Evolutionary conservation across 1,284 basidiomycete species (phyloP).

Genomic region (Coniferiporia weirii): DNA sequence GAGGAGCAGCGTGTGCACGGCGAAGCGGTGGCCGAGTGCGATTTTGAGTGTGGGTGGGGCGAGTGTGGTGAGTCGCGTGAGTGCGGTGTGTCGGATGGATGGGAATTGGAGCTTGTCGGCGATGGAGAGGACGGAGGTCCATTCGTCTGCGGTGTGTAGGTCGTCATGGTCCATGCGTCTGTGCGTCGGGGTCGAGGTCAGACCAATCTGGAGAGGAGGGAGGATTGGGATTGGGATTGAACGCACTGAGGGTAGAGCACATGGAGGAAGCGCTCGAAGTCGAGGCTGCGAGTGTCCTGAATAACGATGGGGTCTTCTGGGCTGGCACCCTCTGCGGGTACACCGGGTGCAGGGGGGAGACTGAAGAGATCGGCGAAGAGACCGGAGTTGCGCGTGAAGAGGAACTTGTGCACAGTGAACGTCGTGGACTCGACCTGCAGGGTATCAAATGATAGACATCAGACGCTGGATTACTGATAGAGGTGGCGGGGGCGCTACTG

Average conservation of each 20-base stretch:
- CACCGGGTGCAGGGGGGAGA: slow-evolving; percentile 4
- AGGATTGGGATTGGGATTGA: neutral
- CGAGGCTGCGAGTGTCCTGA: neutral
- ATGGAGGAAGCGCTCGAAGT: slow-evolving; percentile 14
- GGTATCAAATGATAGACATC: neutral
- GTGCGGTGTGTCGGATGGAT: slow-evolving; percentile 19
- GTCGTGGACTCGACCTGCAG: slow-evolving; percentile 17
- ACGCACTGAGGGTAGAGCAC: slow-evolving; percentile 15
- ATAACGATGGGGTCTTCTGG: slow-evolving; percentile 11
- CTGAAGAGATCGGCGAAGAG: slow-evolving; percentile 20
- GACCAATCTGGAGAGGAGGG: no score
- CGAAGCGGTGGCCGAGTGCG: slow-evolving; percentile 18
- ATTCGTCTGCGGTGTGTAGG: slow-evolving; percentile 16
- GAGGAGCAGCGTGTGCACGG: slow-evolving; percentile 10
- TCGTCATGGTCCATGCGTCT: slow-evolving; percentile 13
- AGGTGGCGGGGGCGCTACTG: neutral
- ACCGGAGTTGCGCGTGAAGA: slow-evolving; percentile 21
- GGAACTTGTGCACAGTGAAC: slow-evolving; percentile 21
- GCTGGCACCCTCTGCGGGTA: neutral
- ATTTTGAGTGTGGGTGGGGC: slow-evolving; percentile 21
- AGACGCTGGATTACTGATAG: no score
- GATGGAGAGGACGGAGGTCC: slow-evolving; percentile 21
- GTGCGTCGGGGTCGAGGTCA: neutral
- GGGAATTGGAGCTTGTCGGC: slow-evolving; percentile 19
- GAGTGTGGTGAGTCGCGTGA: slow-evolving; percentile 9